Evolutionary conservation across 306 rosid genomes (phyloP).

Genomic region (Begonia peltatifolia): DNA sequence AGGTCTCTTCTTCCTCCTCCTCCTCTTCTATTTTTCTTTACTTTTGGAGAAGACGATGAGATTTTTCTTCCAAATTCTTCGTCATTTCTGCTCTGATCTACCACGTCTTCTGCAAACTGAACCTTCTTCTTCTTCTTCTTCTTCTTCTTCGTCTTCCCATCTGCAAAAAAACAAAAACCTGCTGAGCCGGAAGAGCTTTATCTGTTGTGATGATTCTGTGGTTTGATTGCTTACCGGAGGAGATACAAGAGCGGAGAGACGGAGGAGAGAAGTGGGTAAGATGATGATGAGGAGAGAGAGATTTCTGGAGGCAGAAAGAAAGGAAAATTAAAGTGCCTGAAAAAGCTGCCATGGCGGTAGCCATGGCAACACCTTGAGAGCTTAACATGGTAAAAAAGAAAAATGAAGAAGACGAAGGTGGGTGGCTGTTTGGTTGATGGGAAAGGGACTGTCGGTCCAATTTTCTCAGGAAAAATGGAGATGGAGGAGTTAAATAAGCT

Average conservation of each 20-base stretch:
- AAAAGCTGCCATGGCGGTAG: constrained; percentile 87
- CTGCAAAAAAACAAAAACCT: constrained; percentile 15
- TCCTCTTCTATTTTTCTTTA: constrained; percentile 5
- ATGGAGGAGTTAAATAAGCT: too few species aligned
- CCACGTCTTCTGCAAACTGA: constrained; percentile 68
- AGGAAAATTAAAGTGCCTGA: constrained; percentile 88
- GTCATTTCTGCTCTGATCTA: constrained; percentile 36
- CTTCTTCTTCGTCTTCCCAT: constrained; percentile 31
- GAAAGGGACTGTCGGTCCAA: too few species aligned
- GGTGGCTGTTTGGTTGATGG: too few species aligned
- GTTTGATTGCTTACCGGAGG: constrained; percentile 35
- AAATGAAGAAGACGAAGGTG: neutral
- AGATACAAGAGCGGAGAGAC: constrained; percentile 58
- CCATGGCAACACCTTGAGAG: constrained; percentile 66
- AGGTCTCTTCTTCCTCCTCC: constrained; percentile 14
- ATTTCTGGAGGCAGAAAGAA: constrained; percentile 53
- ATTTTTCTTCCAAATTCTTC: constrained; percentile 23
- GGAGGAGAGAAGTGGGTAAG: constrained; percentile 24
- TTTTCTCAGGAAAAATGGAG: too few species aligned
- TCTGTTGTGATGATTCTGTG: too few species aligned
- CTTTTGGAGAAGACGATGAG: constrained; percentile 5
- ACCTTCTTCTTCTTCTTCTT: constrained; percentile 54
- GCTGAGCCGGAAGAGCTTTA: neutral
- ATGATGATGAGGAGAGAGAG: constrained; percentile 18
- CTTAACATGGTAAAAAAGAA: constrained; percentile 25